phyloP scores from a whole-genome alignment of 176 grass and related monocot genomes.

The Triticum timopheevii region DNA sequence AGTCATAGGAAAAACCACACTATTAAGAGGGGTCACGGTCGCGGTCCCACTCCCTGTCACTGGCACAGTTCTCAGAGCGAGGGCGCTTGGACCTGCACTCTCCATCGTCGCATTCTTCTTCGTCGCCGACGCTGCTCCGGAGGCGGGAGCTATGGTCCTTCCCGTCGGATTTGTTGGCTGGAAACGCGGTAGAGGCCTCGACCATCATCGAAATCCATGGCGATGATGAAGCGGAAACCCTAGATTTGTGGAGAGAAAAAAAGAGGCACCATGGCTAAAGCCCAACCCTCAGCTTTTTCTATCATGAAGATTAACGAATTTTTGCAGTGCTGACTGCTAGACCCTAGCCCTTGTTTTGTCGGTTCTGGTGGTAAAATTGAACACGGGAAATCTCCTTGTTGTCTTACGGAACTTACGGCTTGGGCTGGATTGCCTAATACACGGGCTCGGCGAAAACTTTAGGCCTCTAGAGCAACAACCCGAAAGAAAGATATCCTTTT shows the following conservation, averaged over 20 bases:
- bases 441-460: no score
- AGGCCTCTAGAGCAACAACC: no score
- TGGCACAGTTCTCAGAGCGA: constrained; percentile 33
- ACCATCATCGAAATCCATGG: constrained; percentile 84
- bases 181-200: constrained; percentile 33
- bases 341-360: not conserved
- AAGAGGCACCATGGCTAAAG: constrained; percentile 1
- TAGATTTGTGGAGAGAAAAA: not conserved
- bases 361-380: not conserved
- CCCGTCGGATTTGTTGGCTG: constrained; percentile 2
- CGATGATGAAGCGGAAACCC: constrained; percentile 37
- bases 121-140: constrained; percentile 47
- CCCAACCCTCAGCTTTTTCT: not conserved
- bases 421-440: no score
- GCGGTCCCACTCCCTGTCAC: not conserved
- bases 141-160: constrained; percentile 61
- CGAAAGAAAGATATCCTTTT: no score
- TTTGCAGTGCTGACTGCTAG: not conserved
- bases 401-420: no score
- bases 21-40: not conserved
- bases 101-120: constrained; percentile 43
- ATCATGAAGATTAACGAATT: not conserved
- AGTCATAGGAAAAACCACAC: no score
- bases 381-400: no score
- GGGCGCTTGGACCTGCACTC: constrained; percentile 68